Percentiles rank a stretch among this genome's conserved stretches.
Evolutionary conservation across 129 eudicot species (phyloP).

Genomic region (Artemisia argyi): DNA sequence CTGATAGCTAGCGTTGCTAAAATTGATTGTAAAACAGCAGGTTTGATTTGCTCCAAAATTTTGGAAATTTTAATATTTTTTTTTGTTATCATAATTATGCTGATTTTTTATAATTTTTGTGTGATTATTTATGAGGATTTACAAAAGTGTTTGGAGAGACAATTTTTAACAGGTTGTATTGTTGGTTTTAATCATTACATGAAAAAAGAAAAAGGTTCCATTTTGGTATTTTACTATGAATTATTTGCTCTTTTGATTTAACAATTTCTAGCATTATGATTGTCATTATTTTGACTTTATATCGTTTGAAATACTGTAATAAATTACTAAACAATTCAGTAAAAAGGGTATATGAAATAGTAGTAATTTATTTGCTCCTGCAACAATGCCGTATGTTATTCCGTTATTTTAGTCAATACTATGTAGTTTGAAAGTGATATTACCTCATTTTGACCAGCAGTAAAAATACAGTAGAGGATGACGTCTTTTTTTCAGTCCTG

Average conservation of each 20-base stretch:
- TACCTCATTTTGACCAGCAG: slow-evolving; percentile 32
- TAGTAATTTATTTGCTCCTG: slow-evolving; percentile 14
- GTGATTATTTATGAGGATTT: slow-evolving; percentile 47
- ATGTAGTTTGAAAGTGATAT: slow-evolving; percentile 22
- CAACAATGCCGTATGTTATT: slow-evolving; percentile 20
- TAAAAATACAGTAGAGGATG: slow-evolving; percentile 15
- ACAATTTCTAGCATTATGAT: not conserved
- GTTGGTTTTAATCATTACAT: slow-evolving; percentile 34
- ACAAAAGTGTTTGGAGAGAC: slow-evolving; percentile 45
- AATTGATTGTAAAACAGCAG: slow-evolving; percentile 68
- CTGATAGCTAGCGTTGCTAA: slow-evolving; percentile 42
- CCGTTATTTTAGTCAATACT: slow-evolving; percentile 34
- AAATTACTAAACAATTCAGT: not conserved
- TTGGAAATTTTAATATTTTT: slow-evolving; percentile 28
- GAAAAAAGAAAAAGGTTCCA: slow-evolving; percentile 23
- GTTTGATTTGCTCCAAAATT: slow-evolving; percentile 55
- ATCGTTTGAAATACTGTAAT: not conserved
- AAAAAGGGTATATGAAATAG: slow-evolving; percentile 17
- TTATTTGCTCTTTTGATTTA: not conserved
- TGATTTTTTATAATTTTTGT: slow-evolving; percentile 25
- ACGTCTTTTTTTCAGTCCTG: slow-evolving; percentile 16
- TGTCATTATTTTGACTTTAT: slow-evolving; percentile 14
- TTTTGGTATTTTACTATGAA: slow-evolving; percentile 31
- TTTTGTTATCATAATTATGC: slow-evolving; percentile 23
- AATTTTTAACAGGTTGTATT: slow-evolving; percentile 37